phyloP scores from a whole-genome alignment of 2,329 filamentous ascomycete genomes.

The Trichothecium roseum region DNA sequence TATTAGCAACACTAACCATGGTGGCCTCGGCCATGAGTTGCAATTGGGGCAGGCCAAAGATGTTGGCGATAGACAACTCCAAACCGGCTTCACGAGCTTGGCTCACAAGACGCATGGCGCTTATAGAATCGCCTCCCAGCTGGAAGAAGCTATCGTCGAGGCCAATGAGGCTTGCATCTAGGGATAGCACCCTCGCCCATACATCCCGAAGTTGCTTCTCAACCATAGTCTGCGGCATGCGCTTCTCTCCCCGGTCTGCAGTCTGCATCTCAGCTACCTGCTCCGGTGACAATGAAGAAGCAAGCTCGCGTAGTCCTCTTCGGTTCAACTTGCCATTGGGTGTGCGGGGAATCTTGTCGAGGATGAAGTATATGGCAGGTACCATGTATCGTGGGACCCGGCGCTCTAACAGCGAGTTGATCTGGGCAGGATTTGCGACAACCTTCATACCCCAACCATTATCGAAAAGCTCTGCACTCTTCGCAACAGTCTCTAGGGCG shows the following conservation, averaged over 20 bases:
- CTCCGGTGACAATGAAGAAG: not conserved
- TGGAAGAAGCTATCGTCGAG: constrained; percentile 35
- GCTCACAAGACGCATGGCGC: constrained; percentile 23
- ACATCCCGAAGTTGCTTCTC: constrained; percentile 18
- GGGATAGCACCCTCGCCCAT: constrained; percentile 15
- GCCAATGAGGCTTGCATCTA: constrained; percentile 10
- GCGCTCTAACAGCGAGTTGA: not conserved
- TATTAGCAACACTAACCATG: too few species aligned
- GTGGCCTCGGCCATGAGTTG: not conserved
- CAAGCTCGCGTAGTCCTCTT: not conserved
- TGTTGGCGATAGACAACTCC: not conserved
- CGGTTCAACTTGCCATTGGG: not conserved
- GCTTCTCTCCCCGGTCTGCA: not conserved
- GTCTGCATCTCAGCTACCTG: not conserved
- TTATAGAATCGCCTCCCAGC: constrained; percentile 35
- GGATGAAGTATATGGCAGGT: not conserved
- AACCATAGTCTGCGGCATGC: not conserved
- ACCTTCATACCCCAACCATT: not conserved
- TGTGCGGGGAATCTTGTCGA: not conserved
- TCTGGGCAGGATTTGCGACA: not conserved
- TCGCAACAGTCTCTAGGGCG: not conserved
- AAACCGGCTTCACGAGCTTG: constrained; percentile 12
- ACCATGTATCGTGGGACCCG: not conserved
- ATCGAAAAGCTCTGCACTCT: not conserved
- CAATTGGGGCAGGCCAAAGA: constrained; percentile 8